A percentile compares a stretch with the other conserved stretches of the same genome.
Conservation (phyloP, 2,329 filamentous ascomycete species). For the Cladosporium oxysporum region DNA sequence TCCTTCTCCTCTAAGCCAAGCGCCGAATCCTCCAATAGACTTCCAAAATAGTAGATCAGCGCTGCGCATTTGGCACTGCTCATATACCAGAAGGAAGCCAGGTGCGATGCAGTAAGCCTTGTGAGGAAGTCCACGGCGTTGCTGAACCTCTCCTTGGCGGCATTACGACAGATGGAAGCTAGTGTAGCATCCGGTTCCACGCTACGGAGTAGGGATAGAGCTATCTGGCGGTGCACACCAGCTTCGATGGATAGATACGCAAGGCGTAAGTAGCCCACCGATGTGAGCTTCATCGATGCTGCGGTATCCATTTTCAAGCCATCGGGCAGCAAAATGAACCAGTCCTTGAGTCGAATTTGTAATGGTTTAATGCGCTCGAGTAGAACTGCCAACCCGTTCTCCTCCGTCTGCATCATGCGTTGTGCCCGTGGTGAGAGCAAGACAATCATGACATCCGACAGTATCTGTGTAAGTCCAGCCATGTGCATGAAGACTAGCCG, state of each 20-base stretch:
- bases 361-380: slow-evolving; percentile 31
- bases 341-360: slow-evolving; percentile 31
- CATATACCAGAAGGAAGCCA: slow-evolving; percentile 52
- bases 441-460: slow-evolving; percentile 27
- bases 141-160: slow-evolving; percentile 46
- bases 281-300: slow-evolving; percentile 34
- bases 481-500: slow-evolving; percentile 35
- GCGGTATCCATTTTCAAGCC: slow-evolving; percentile 32
- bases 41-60: slow-evolving; percentile 46
- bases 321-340: slow-evolving; percentile 30
- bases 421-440: slow-evolving; percentile 30
- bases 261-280: slow-evolving; percentile 47
- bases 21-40: slow-evolving; percentile 42
- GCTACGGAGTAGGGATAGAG: slow-evolving; percentile 31
- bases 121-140: slow-evolving; percentile 51
- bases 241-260: slow-evolving; percentile 51
- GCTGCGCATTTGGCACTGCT: slow-evolving; percentile 46
- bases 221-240: slow-evolving; percentile 47
- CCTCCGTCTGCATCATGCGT: slow-evolving; percentile 23
- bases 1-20: slow-evolving; percentile 37
- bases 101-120: slow-evolving; percentile 46
- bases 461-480: slow-evolving; percentile 29
- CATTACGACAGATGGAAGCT: slow-evolving; percentile 43
- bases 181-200: slow-evolving; percentile 34
- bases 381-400: slow-evolving; percentile 23